Evolutionary conservation across 148 eudicot species (phyloP), one percentile per base, ranked within the genome.

Genomic region (Vaccinium corymbosum): DNA sequence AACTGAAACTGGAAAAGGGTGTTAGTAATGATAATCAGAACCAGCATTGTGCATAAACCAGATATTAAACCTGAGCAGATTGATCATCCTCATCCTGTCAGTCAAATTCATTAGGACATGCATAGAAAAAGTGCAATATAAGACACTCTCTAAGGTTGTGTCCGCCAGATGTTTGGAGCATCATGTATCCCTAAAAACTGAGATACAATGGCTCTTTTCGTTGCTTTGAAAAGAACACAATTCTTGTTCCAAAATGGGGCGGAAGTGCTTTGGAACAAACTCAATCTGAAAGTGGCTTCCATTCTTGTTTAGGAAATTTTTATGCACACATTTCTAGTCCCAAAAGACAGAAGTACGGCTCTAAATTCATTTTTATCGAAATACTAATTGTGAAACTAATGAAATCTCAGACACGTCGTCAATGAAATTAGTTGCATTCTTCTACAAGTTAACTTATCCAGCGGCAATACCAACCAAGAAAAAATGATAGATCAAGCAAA

Each of bases 241-340:
- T 81, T 81, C 22, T 68, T 68, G 11, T 13, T 22, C 46, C 61
- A 53, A 6, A 2, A 35, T 6, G 42, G 61, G 27, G 19, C 6
- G 42, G 80, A 38, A 68, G 42, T 78, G 38, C 32, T 56, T 79
- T 56, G 64, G 81, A 56, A 35, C 66, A 79, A 53, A 55, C 42
- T 27, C 1, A 68, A 49, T 17, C 25, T 13, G 38, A 32, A 68
- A 70, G 50, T 71, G 50, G 84, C 64, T 52, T 50, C 78, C 70
- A 38, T 49, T 56, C 14, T 79, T 79, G 66, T 15, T 25, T 52
- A 68, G 53, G 16, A n/a, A 7, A 49, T 51, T 17, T 6, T 16
- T 46, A 70, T 27, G 62, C 74, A 64, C 49, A 19, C 74, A 64
- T 6, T 35, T 42, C 7, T 81, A n/a, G 16, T 80, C 22, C 83